Evolutionary conservation across 768 basidiomycete species (phyloP).

Genomic region (Omphalotus guepiniiformis): DNA sequence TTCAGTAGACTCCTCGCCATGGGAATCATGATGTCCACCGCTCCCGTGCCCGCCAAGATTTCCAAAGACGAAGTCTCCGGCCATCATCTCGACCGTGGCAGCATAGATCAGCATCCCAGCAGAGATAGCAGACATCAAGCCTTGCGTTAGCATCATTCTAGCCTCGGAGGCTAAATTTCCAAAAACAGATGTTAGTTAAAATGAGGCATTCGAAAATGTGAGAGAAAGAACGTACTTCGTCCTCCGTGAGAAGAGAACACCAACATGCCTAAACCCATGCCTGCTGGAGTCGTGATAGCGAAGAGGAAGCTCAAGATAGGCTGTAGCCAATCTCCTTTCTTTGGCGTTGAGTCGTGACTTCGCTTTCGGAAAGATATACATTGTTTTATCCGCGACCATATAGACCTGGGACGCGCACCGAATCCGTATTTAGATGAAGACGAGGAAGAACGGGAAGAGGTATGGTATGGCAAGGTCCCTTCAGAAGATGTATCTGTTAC

Average conservation of each 20-base stretch:
- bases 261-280: conserved; percentile 57
- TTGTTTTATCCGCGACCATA: background rate
- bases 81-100: conserved; percentile 83
- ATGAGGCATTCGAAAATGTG: background rate
- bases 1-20: conserved; percentile 13
- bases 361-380: conserved; percentile 1
- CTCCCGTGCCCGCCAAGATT: conserved; percentile 42
- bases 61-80: conserved; percentile 80
- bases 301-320: conserved; percentile 58
- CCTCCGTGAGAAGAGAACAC: conserved; percentile 34
- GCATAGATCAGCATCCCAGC: conserved; percentile 85
- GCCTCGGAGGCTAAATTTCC: conserved; percentile 22
- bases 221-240: conserved; percentile 14
- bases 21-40: conserved; percentile 18
- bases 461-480: conserved; percentile 4
- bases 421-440: conserved; percentile 6
- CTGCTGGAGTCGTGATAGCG: conserved; percentile 69
- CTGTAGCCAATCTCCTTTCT: conserved; percentile 35
- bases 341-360: rapidly evolving
- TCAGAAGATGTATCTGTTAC: conserved; percentile 10
- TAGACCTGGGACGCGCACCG: conserved; percentile 9
- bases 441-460: conserved; percentile 9
- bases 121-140: conserved; percentile 76
- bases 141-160: conserved; percentile 55
- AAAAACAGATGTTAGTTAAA: conserved; percentile 3